Evolutionary conservation across 192 early-diverging fungal species (phyloP).

Genomic region (Funneliformis mosseae): DNA sequence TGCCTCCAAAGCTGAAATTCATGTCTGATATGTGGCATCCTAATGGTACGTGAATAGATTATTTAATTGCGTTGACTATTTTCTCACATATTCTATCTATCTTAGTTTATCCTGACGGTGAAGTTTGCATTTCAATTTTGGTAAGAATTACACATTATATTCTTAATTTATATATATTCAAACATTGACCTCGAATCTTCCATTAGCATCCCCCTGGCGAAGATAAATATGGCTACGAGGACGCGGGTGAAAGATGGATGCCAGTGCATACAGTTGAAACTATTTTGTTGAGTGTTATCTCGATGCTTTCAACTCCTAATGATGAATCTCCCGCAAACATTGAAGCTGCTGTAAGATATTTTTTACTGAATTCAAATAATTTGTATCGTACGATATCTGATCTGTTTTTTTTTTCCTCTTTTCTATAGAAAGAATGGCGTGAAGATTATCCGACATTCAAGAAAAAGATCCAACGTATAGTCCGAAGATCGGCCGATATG

Average conservation of each 20-base stretch:
- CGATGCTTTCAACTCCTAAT: slow-evolving; percentile 91
- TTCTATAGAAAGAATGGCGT: slow-evolving; percentile 75
- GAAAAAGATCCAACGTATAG: slow-evolving; percentile 68
- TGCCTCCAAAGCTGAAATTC: slow-evolving; percentile 91
- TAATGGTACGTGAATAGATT: slow-evolving; percentile 57
- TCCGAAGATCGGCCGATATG: slow-evolving; percentile 35
- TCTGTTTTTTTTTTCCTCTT: neutral
- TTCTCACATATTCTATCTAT: slow-evolving; percentile 13
- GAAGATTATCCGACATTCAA: slow-evolving; percentile 70
- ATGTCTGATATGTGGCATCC: slow-evolving; percentile 91
- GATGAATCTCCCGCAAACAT: slow-evolving; percentile 95
- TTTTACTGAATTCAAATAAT: neutral
- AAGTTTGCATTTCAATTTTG: slow-evolving; percentile 96
- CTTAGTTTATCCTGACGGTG: slow-evolving; percentile 82
- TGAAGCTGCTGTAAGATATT: slow-evolving; percentile 80
- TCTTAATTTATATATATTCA: neutral
- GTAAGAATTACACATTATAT: slow-evolving; percentile 51
- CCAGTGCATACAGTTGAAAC: slow-evolving; percentile 96
- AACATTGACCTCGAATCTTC: neutral
- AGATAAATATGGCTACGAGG: slow-evolving; percentile 91
- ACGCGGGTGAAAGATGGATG: slow-evolving; percentile 88
- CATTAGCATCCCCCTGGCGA: slow-evolving; percentile 73
- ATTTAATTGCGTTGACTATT: neutral
- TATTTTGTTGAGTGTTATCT: slow-evolving; percentile 87
- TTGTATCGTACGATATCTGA: neutral